Evolutionary conservation across 768 basidiomycete genomes (phyloP).

Genomic region (Nidularia sp.): DNA sequence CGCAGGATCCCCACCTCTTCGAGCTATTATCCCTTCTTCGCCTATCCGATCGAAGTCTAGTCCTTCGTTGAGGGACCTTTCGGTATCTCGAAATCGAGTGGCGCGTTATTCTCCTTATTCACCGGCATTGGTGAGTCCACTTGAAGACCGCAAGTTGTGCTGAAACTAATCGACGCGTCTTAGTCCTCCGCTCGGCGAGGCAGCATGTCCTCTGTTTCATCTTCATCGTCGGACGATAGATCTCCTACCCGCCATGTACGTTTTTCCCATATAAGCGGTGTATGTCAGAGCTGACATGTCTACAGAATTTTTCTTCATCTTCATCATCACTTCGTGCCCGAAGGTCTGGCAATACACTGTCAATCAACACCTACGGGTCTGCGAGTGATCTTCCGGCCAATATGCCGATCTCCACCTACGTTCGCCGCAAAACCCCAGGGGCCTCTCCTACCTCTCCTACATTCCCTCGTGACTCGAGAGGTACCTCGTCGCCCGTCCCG

Average conservation of each 20-base stretch:
- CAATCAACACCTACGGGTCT: constrained; percentile 45
- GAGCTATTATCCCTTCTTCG: constrained; percentile 21
- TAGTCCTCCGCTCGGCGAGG: constrained; percentile 40
- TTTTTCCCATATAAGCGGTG: not conserved
- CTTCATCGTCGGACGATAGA: constrained; percentile 27
- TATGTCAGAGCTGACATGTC: constrained; percentile 1
- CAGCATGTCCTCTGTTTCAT: constrained; percentile 43
- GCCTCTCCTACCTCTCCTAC: constrained; percentile 67
- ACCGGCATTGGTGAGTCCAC: constrained; percentile 28
- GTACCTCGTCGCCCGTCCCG: constrained; percentile 28
- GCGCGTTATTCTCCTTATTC: constrained; percentile 51
- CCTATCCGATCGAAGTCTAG: constrained; percentile 39
- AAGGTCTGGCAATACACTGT: constrained; percentile 40
- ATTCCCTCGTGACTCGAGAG: constrained; percentile 44
- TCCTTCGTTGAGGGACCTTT: constrained; percentile 36
- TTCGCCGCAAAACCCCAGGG: constrained; percentile 75
- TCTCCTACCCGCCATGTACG: constrained; percentile 25
- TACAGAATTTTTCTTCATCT: constrained; percentile 32
- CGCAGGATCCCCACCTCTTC: constrained; percentile 30
- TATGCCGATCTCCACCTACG: constrained; percentile 77
- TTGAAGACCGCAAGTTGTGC: constrained; percentile 1
- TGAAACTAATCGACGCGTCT: constrained; percentile 3
- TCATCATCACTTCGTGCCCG: constrained; percentile 41
- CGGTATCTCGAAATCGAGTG: constrained; percentile 26
- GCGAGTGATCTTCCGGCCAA: constrained; percentile 51